Conservation (phyloP, 768 basidiomycete species). For the Panellus pusillus region DNA sequence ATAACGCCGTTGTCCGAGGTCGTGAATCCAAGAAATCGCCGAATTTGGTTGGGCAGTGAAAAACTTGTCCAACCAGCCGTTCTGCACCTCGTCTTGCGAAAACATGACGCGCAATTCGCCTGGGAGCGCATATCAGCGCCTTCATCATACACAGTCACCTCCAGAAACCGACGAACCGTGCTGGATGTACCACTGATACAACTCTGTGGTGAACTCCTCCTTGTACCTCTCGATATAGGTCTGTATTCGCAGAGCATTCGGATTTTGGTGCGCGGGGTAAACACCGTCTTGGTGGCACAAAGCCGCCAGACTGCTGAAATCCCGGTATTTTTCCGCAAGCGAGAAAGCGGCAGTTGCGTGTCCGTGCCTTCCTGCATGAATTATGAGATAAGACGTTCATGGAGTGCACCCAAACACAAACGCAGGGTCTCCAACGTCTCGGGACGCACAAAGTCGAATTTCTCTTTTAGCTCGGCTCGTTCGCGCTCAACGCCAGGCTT, state of each 20-base stretch:
- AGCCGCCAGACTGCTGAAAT: constrained; percentile 82
- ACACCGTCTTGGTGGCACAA: constrained; percentile 73
- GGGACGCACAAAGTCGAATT: constrained; percentile 71
- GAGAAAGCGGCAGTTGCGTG: constrained; percentile 70
- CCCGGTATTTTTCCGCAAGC: constrained; percentile 84
- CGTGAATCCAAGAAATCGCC: constrained; percentile 83
- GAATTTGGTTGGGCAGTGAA: constrained; percentile 61
- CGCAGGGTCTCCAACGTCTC: constrained; percentile 79
- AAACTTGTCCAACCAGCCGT: constrained; percentile 67
- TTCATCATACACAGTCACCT: neutral
- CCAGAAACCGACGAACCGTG: constrained; percentile 53
- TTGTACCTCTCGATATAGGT: constrained; percentile 76
- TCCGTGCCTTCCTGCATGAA: constrained; percentile 59
- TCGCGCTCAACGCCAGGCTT: constrained; percentile 56
- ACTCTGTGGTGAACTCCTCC: constrained; percentile 81
- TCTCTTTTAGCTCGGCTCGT: constrained; percentile 57
- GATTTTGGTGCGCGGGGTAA: constrained; percentile 64
- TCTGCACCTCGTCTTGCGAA: constrained; percentile 65
- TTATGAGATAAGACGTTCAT: neutral
- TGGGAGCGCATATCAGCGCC: constrained; percentile 28
- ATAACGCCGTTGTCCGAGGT: constrained; percentile 70
- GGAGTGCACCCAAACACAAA: constrained; percentile 35
- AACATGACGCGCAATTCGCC: constrained; percentile 84
- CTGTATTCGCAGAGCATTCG: constrained; percentile 61
- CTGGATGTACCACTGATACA: constrained; percentile 93